Evolutionary conservation across 2,329 filamentous ascomycete genomes (phyloP).

Genomic region (Gnomoniopsis sp.): DNA sequence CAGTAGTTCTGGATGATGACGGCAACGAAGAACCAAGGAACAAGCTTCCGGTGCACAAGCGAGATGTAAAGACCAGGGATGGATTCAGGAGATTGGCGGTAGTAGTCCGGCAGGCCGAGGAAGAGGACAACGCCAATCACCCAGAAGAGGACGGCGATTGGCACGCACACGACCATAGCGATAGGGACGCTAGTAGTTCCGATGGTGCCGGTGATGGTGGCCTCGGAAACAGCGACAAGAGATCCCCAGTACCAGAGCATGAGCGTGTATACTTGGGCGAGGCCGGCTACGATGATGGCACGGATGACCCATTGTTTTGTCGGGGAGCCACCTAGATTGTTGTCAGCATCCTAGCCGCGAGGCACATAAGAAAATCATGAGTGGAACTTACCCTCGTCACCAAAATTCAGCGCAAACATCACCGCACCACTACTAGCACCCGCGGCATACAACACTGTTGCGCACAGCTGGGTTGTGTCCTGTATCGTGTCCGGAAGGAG

Average conservation of each 20-base stretch:
- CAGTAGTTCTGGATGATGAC: constrained; percentile 67
- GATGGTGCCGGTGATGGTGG: constrained; percentile 36
- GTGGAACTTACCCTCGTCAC: constrained; percentile 51
- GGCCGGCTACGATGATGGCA: constrained; percentile 63
- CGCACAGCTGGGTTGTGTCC: constrained; percentile 54
- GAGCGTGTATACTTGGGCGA: constrained; percentile 63
- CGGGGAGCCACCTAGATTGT: constrained; percentile 49
- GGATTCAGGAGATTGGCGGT: constrained; percentile 60
- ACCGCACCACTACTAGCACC: constrained; percentile 62
- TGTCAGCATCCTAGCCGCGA: constrained; percentile 23
- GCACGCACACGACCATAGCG: constrained; percentile 48
- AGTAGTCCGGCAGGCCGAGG: constrained; percentile 64
- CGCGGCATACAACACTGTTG: constrained; percentile 58
- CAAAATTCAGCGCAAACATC: constrained; percentile 67
- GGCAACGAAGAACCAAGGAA: constrained; percentile 65
- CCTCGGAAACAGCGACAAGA: constrained; percentile 43
- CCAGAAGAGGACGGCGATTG: constrained; percentile 57
- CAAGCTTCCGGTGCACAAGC: constrained; percentile 59
- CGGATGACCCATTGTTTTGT: constrained; percentile 66
- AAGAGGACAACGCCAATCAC: constrained; percentile 51
- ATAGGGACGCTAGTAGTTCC: constrained; percentile 30
- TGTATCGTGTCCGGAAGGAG: constrained; percentile 39
- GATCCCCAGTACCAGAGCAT: constrained; percentile 67
- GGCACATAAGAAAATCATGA: constrained; percentile 61
- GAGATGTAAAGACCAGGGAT: constrained; percentile 65